Base-by-base conservation (phyloP, 2,329 filamentous ascomycete species). In the Pseudodiploospora longispora region DNA sequence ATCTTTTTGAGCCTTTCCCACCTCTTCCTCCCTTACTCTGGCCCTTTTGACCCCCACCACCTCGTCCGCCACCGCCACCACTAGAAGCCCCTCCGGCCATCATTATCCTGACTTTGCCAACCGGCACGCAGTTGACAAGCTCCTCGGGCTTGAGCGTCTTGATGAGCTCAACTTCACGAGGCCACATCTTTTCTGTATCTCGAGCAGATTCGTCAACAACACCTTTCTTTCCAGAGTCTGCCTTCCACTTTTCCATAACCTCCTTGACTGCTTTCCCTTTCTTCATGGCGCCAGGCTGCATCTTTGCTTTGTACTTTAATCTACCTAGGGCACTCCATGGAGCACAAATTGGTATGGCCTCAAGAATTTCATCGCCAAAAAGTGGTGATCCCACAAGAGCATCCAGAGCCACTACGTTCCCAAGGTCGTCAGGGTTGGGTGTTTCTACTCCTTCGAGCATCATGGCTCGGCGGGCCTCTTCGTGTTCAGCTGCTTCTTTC, bases 221-320 rank as follows among this genome's bases (percentile, higher is more conserved):
- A 5, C 72, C 72, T 58, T 76, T 81, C 58, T 68, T 74, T 6
- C 58, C 62, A 6, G 80, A 77, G 40, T 81, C 87, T 19, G 72
- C 64, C 51, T 83, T 75, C 90, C 91, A 96, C 47, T 78, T 76
- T 40, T 83, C 80, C n/a, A 97, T 65, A 30, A 97, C 83, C 64
- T 97, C 91, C 61, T 87, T 87, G 39, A 95, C 81, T 0, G 89
- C 90, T 62, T 96, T 97, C 7, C 93, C 91, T 68, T 95, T 95
- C 74, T 97, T 98, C 51, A 83, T 76, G 0, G 81, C 67, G 0
- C 93, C 93, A 0, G 93, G 93, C 65, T 97, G 93, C 55, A 98
- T 65, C 70, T 98, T 98, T 43, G 83, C 87, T 65, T 94, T 94
- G 71, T 96, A 97, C 66, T 96, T 96, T 66, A 85, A 86, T 44